Conservation (phyloP, 495 filamentous ascomycete species). For the Xeromyces bisporus region DNA sequence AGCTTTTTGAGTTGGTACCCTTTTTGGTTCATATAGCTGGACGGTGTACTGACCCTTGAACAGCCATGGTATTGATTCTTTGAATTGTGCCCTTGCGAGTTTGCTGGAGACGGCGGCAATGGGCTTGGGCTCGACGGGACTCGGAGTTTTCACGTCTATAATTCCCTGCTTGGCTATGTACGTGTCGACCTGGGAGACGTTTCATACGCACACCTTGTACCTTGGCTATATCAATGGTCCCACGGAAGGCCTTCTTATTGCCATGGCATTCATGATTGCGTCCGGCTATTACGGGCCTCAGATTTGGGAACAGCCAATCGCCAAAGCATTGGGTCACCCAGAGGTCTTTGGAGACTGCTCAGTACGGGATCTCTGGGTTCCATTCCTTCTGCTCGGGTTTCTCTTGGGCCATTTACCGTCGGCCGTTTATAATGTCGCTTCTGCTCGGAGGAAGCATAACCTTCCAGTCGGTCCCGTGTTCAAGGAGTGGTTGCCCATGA, state of each 20-base stretch:
- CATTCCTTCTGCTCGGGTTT: constrained; percentile 52
- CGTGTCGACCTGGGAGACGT: constrained; percentile 99
- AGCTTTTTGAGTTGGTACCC: constrained; percentile 70
- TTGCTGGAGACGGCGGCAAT: constrained; percentile 80
- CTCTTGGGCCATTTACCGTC: constrained; percentile 67
- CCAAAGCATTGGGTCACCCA: constrained; percentile 41
- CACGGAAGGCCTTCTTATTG: constrained; percentile 86
- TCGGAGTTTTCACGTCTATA: constrained; percentile 80
- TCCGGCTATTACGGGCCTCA: constrained; percentile 77
- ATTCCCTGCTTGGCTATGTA: constrained; percentile 93
- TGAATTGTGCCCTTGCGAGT: constrained; percentile 89
- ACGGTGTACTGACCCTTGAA: constrained; percentile 15
- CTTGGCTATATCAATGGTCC: constrained; percentile 95
- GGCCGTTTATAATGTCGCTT: constrained; percentile 63
- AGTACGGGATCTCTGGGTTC: constrained; percentile 76
- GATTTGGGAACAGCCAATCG: constrained; percentile 67
- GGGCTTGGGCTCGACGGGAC: constrained; percentile 64
- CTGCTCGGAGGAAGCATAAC: constrained; percentile 51
- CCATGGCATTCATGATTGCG: constrained; percentile 65
- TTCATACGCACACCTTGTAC: constrained; percentile 94
- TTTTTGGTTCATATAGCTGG: constrained; percentile 1
- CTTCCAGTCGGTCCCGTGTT: constrained; percentile 74
- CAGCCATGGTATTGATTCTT: constrained; percentile 87
- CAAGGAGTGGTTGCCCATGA: constrained; percentile 87
- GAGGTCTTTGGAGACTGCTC: constrained; percentile 46